Conservation (phyloP, 768 basidiomycete species). For the Dacryopinax primogenitus region DNA sequence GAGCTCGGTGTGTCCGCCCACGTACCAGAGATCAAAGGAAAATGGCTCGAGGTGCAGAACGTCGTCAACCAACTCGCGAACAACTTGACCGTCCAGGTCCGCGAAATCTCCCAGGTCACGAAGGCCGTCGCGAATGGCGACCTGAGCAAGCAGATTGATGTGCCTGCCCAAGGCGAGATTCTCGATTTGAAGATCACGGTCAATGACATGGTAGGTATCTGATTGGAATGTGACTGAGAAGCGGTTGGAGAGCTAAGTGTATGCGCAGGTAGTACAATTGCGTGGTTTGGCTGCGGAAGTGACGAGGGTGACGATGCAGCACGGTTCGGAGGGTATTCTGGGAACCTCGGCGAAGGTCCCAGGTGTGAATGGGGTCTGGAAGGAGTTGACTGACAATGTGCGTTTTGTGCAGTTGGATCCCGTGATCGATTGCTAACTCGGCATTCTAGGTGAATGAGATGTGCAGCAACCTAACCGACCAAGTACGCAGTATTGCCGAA, state of each 20-base stretch:
- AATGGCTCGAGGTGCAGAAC: conserved; percentile 4
- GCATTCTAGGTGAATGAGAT: conserved; percentile 57
- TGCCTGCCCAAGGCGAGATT: conserved; percentile 61
- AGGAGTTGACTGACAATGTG: conserved; percentile 65
- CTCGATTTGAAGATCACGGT: conserved; percentile 42
- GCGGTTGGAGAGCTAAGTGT: too few relatives aligned
- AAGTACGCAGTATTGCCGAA: conserved; percentile 69
- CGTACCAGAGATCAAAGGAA: not conserved
- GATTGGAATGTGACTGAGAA: too few relatives aligned
- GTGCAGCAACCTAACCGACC: conserved; percentile 67
- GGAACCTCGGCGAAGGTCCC: conserved; percentile 81
- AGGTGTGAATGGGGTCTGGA: conserved; percentile 83
- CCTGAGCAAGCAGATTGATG: conserved; percentile 65
- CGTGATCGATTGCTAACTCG: not conserved
- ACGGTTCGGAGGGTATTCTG: conserved; percentile 77
- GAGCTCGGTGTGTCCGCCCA: not conserved
- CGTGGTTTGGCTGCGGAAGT: conserved; percentile 72
- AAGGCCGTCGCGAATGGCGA: conserved; percentile 66
- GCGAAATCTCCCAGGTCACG: conserved; percentile 73
- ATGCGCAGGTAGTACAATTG: too few relatives aligned
- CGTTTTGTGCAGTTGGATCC: conserved; percentile 16
- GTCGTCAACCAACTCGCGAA: conserved; percentile 50
- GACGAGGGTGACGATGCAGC: conserved; percentile 70
- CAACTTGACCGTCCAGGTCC: conserved; percentile 74
- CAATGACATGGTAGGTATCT: conserved; percentile 21